Percentiles rank a stretch among this genome's conserved stretches.
Evolutionary conservation across 805 yeast species (phyloP).

Genomic region (Kodamaea jinghongensis): DNA sequence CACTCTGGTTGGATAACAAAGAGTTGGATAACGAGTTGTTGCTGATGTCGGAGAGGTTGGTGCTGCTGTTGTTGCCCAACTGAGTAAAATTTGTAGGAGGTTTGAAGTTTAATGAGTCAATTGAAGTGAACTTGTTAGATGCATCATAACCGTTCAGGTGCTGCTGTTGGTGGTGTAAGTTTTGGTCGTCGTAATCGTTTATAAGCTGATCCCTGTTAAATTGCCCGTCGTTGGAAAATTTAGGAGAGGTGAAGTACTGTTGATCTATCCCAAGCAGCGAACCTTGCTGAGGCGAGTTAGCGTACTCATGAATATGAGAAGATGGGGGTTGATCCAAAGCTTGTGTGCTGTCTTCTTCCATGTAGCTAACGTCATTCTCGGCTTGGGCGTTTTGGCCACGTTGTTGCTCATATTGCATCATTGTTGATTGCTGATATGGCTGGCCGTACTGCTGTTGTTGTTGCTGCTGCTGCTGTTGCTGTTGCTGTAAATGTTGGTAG

Average conservation of each 20-base stretch:
- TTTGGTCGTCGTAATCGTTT: slow-evolving; percentile 12
- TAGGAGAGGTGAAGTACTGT: slow-evolving; percentile 10
- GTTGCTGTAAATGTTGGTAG: slow-evolving; percentile 22
- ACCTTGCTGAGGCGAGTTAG: slow-evolving; percentile 10
- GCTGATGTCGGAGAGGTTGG: slow-evolving; percentile 38
- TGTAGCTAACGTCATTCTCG: slow-evolving; percentile 29
- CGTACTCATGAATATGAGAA: slow-evolving; percentile 7
- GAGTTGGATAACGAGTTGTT: slow-evolving; percentile 23
- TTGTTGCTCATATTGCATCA: slow-evolving; percentile 11
- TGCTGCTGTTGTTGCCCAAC: slow-evolving; percentile 37
- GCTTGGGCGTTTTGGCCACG: slow-evolving; percentile 9
- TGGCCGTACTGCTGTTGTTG: slow-evolving; percentile 9
- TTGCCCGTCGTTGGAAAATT: slow-evolving; percentile 10
- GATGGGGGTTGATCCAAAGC: slow-evolving; percentile 15
- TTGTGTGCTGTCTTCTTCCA: slow-evolving; percentile 40
- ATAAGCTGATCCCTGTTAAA: slow-evolving; percentile 13
- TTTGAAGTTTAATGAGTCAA: slow-evolving; percentile 37
- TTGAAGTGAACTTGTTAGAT: slow-evolving; percentile 30
- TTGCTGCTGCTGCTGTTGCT: slow-evolving; percentile 16
- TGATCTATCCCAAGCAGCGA: slow-evolving; percentile 6
- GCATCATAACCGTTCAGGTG: slow-evolving; percentile 5
- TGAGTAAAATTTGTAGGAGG: slow-evolving; percentile 44
- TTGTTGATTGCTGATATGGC: slow-evolving; percentile 10
- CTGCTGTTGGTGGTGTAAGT: slow-evolving; percentile 8
- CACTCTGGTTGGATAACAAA: slow-evolving; percentile 15